Evolutionary conservation across 179 eudicot genomes (phyloP), one percentile per base, ranked within the genome.

Genomic region (Carnegiea gigantea): DNA sequence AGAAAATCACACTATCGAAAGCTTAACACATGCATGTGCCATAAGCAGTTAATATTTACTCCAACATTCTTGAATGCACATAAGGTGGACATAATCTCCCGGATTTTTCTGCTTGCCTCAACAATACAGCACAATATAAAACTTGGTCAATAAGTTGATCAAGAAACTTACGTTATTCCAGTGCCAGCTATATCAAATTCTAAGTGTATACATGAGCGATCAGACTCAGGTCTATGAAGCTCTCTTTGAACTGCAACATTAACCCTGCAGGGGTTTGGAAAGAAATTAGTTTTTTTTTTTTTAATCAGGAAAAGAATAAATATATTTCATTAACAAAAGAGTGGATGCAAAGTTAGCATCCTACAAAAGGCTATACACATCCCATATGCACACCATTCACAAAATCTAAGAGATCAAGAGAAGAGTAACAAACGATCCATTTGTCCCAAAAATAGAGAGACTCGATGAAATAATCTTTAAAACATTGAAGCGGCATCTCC

Each of bases 141-240:
- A 51, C 30, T 30, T 77, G 60, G 51, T 80, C 43, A 24, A 71
- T 14, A 10, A 76, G 23, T 44, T 18, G 46, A 70, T 49, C 12
- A 1, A 15, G 26, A 64, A 8, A 88, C 97, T 90, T 88, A 95
- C 98, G 72, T 82, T 24, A 95, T 85, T 75, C 95, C 97, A 72
- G 93, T 89, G 80, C 93, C 93, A 73, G 93, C 81, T 75, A 93
- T 88, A 80, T 95, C 98, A 62, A 95, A 93, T 80, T 95, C 98
- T 89, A 95, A 83, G 89, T 95, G 98, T 43, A 90, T 93, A 88
- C 98, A 95, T 76, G 98, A 93, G 67, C 97, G 98, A 68, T 95
- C 97, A 62, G 98, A 95, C 72, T 87, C 90, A 9, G 92, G 87
- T 54, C 84, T 87, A 77, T 95, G 98, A 83, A 95, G 98, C 91